phyloP scores from a whole-genome alignment of 2,329 filamentous ascomycete genomes.

The Paecilomyces niveus region DNA sequence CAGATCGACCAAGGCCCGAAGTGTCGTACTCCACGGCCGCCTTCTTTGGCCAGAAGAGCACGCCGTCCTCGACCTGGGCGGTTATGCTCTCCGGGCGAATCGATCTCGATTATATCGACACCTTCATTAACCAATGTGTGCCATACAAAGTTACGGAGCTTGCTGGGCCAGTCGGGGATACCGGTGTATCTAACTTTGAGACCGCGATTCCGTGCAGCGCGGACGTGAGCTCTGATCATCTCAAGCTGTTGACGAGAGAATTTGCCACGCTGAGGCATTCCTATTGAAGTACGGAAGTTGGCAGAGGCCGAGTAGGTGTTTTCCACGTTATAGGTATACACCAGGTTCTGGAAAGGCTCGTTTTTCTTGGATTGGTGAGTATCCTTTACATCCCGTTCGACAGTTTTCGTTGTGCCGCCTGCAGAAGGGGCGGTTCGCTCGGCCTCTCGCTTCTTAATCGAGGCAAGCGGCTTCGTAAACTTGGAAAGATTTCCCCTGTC shows the following conservation, averaged over 20 bases:
- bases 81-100: slow-evolving; percentile 1
- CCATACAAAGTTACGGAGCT: slow-evolving; percentile 8
- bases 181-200: slow-evolving; percentile 8
- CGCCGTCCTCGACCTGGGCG: slow-evolving; percentile 4
- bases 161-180: slow-evolving; percentile 3
- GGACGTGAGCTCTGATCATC: slow-evolving; percentile 11
- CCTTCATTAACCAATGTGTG: slow-evolving; percentile 10
- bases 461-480: background rate
- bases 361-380: background rate
- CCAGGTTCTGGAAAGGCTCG: background rate
- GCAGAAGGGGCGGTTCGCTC: background rate
- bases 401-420: background rate
- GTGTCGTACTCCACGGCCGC: background rate
- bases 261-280: slow-evolving; percentile 9
- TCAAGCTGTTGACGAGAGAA: slow-evolving; percentile 13
- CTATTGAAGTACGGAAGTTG: slow-evolving; percentile 9
- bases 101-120: slow-evolving; percentile 14
- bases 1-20: background rate
- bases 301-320: slow-evolving; percentile 5
- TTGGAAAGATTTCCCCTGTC: background rate
- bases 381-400: background rate
- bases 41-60: slow-evolving; percentile 1
- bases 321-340: background rate
- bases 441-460: background rate
- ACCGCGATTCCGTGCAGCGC: slow-evolving; percentile 10